These are phyloP conservation scores for Solanum rostratum DNA, from an alignment of 257 asterid genomes.

Conservation along the genomic window DNA sequence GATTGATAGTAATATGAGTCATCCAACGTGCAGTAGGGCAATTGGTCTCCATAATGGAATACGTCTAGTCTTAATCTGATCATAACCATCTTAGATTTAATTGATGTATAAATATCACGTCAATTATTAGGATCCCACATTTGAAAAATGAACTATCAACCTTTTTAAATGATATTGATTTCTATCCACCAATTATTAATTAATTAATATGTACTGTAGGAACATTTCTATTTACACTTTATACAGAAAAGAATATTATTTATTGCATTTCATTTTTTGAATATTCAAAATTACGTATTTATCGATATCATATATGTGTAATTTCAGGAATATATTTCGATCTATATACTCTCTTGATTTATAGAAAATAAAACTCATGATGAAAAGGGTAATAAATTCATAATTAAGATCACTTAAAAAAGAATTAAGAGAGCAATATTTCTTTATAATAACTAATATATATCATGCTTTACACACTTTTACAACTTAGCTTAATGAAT, in stretches of 20 bases:
- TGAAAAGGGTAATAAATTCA: background rate
- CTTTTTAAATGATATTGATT: background rate
- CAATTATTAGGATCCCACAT: background rate
- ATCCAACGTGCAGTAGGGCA: background rate
- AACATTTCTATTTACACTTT: background rate
- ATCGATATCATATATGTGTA: background rate
- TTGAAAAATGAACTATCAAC: background rate
- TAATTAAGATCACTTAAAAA: background rate
- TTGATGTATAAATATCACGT: background rate
- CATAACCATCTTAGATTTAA: background rate
- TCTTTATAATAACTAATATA: too few relatives aligned
- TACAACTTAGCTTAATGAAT: background rate
- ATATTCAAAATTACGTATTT: background rate
- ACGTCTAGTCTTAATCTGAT: background rate
- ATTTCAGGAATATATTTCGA: background rate
- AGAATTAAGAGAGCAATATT: background rate
- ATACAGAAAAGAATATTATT: background rate
- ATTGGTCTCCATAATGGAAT: background rate
- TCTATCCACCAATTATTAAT: background rate
- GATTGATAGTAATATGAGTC: background rate
- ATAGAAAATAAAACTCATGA: background rate
- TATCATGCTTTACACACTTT: background rate
- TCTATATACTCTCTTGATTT: background rate
- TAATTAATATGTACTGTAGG: background rate
- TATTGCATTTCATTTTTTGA: background rate